Base-by-base conservation (phyloP, 306 rosid genomes). In the Astragalus glycyphyllos region DNA sequence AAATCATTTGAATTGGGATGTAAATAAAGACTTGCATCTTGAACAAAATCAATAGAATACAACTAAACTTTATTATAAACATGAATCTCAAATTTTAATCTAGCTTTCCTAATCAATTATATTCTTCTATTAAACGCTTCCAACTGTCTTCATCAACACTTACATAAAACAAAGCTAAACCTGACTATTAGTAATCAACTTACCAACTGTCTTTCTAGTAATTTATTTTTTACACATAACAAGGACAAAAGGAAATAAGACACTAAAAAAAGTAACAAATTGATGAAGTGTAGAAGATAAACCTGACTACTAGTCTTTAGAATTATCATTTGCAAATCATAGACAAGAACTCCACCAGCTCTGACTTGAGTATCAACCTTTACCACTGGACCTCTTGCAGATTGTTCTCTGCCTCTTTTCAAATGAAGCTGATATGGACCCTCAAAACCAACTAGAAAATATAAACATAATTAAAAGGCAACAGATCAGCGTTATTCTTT, bases 311-410 rank as follows among this genome's bases (percentile, higher is more conserved):
- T 51, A 72, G 98, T 85, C 87, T 89, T 89, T 70, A 91, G 87
- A 77, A 94, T 89, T 81, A 89, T 83, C 98, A 94, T 89, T 86
- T 94, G 98, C 84, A 89, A 83, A 74, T 86, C 96, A 83, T 80
- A 94, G 58, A 84, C 86, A 80, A 94, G 96, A 71, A 89, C 86
- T 35, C 95, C 88, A 65, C 90, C 95, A 66, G 92, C 90, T 83
- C 96, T 87, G 63, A 95, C 98, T 84, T 90, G 98, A 75, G 98
- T 97, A 89, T 94, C 97, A 83, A 84, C 96, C 88, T 89, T 94
- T 72, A 88, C 88, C 84, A 86, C 63, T 3, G 97, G 96, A 37
- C 96, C 98, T 80, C 90, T 91, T 44, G 95, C 92, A 89, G 90
- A 89, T 62, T 92, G 88, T 84, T 91, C 97, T 65, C 96, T 84